These are phyloP conservation scores for Fusarium anthophilum DNA, from an alignment of 2,329 filamentous ascomycete species.

Conservation along the genomic window DNA sequence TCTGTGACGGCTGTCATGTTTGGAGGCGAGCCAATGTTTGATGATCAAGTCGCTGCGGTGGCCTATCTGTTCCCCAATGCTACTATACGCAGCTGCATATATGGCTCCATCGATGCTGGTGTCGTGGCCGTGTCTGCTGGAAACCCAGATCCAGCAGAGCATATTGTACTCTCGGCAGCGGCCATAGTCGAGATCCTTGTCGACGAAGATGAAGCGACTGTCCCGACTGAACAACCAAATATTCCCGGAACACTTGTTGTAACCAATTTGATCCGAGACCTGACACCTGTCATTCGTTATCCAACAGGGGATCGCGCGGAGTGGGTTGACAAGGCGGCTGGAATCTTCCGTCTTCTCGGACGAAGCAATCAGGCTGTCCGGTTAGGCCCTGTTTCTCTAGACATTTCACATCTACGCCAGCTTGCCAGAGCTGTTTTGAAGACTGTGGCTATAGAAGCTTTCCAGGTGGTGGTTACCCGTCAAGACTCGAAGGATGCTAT, in stretches of 20 bases:
- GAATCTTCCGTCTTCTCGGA: neutral
- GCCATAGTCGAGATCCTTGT: neutral
- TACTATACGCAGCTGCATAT: neutral
- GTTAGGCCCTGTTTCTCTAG: neutral
- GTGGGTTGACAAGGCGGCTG: neutral
- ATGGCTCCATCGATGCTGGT: neutral
- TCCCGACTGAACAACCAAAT: neutral
- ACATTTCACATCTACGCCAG: neutral
- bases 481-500: neutral
- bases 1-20: neutral
- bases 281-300: neutral
- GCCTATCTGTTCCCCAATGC: neutral
- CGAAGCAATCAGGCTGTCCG: neutral
- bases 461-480: neutral
- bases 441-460: neutral
- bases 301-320: neutral
- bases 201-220: neutral
- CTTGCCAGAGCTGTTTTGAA: neutral
- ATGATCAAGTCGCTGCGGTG: neutral
- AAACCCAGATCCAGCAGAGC: neutral
- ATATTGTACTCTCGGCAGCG: neutral
- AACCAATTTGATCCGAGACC: neutral
- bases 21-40: neutral
- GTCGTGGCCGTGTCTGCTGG: conserved; percentile 2
- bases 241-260: neutral